These are phyloP conservation scores for Geranium rotundifolium DNA, from an alignment of 345 rosid species.

Conservation along the genomic window DNA sequence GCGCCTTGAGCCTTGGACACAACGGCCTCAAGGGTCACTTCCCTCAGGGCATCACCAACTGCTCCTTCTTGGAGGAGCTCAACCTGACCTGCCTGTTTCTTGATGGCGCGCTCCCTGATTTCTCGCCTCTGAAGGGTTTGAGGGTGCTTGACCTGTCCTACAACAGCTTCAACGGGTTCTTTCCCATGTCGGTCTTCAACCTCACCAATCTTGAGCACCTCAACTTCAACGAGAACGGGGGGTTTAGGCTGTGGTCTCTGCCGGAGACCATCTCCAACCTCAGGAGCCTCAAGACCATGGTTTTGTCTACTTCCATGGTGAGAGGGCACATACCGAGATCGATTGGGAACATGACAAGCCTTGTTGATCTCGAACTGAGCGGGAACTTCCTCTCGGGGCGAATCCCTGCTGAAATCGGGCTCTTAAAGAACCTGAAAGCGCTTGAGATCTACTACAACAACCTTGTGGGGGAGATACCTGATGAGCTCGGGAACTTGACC, in stretches of 20 bases:
- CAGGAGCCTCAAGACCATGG: conserved; percentile 43
- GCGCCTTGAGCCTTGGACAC: conserved; percentile 57
- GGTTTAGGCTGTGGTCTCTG: conserved; percentile 42
- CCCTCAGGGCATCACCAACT: conserved; percentile 27
- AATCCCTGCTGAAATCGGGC: conserved; percentile 51
- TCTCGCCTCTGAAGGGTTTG: conserved; percentile 40
- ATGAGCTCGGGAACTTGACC: conserved; percentile 53
- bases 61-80: conserved; percentile 44
- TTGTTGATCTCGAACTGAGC: conserved; percentile 45
- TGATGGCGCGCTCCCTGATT: conserved; percentile 45
- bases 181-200: conserved; percentile 67
- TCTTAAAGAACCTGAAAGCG: conserved; percentile 49
- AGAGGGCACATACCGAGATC: conserved; percentile 44
- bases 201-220: conserved; percentile 35
- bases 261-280: conserved; percentile 25
- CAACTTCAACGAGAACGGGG: conserved; percentile 61
- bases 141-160: conserved; percentile 42
- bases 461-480: conserved; percentile 57
- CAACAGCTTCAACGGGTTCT: conserved; percentile 52
- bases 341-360: conserved; percentile 53
- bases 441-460: conserved; percentile 54
- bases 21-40: conserved; percentile 43
- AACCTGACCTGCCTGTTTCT: conserved; percentile 71
- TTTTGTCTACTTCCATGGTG: conserved; percentile 55
- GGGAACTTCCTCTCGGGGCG: conserved; percentile 36